A percentile compares a stretch with the other conserved stretches of the same genome.
phyloP scores from a whole-genome alignment of 805 yeast genomes.

The Candida yuanshanica region DNA sequence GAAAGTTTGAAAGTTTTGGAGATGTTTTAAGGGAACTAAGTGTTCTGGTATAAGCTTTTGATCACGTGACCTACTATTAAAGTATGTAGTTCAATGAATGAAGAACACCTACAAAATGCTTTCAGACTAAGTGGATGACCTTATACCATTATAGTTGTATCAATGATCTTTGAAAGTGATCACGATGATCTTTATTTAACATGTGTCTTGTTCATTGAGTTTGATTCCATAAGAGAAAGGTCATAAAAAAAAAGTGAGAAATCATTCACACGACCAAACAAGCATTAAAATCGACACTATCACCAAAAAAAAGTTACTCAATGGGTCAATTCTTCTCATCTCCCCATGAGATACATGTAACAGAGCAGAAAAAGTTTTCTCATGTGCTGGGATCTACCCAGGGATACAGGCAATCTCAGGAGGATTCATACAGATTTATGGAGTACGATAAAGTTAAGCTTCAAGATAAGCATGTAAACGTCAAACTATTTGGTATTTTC shows the following conservation, averaged over 20 bases:
- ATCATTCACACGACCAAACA: neutral
- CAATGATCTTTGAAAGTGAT: no score
- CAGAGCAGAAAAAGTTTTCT: constrained; percentile 31
- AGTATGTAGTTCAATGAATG: no score
- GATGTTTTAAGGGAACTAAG: no score
- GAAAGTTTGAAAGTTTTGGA: no score
- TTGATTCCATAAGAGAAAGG: no score
- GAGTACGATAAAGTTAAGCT: constrained; percentile 31
- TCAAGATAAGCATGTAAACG: constrained; percentile 13
- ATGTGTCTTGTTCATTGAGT: no score
- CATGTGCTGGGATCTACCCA: constrained; percentile 73
- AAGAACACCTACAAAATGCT: no score
- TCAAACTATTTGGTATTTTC: constrained; percentile 60
- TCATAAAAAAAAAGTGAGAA: neutral
- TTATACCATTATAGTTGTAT: no score
- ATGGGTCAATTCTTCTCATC: constrained; percentile 78
- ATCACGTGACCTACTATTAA: no score
- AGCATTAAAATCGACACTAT: neutral
- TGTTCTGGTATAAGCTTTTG: no score
- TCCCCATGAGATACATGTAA: constrained; percentile 52
- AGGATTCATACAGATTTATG: constrained; percentile 63
- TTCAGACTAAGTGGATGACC: no score
- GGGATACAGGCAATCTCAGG: constrained; percentile 70
- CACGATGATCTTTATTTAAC: no score
- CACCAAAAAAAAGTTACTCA: constrained; percentile 1